Conservation (phyloP, 768 basidiomycete species). For the Termitomyces sp. region DNA sequence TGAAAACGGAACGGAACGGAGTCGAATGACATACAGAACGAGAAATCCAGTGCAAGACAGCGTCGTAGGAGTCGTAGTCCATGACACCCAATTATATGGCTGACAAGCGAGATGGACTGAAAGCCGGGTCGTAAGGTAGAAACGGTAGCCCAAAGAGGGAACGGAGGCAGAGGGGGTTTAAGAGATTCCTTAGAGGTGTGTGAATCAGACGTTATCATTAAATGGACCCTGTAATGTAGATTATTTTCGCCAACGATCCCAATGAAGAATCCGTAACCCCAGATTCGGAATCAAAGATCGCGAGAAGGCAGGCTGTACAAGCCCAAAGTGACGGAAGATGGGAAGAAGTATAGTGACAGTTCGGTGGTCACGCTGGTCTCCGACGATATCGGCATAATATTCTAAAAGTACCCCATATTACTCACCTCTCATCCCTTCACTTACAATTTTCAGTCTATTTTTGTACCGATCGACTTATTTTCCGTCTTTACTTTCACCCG, state of each 20-base stretch:
- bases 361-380: too few relatives aligned
- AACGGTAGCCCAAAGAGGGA: slow-evolving; percentile 19
- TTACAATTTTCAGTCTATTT: too few relatives aligned
- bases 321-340: too few relatives aligned
- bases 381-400: too few relatives aligned
- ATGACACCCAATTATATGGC: slow-evolving; percentile 35
- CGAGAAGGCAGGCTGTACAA: slow-evolving; percentile 24
- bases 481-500: too few relatives aligned
- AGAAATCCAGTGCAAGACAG: slow-evolving; percentile 75
- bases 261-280: slow-evolving; percentile 20
- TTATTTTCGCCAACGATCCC: slow-evolving; percentile 16
- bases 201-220: slow-evolving; percentile 25
- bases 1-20: neutral
- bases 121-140: slow-evolving; percentile 29
- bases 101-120: slow-evolving; percentile 19
- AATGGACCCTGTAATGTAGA: slow-evolving; percentile 16
- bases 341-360: slow-evolving; percentile 15
- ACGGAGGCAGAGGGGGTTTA: slow-evolving; percentile 25
- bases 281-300: slow-evolving; percentile 26
- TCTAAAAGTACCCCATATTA: too few relatives aligned
- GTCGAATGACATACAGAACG: slow-evolving; percentile 43
- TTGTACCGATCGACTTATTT: too few relatives aligned
- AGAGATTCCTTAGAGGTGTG: slow-evolving; percentile 22
- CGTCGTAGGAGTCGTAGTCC: slow-evolving; percentile 80
- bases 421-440: too few relatives aligned